phyloP scores from a whole-genome alignment of 768 basidiomycete genomes.

The Termitomyces sp. region DNA sequence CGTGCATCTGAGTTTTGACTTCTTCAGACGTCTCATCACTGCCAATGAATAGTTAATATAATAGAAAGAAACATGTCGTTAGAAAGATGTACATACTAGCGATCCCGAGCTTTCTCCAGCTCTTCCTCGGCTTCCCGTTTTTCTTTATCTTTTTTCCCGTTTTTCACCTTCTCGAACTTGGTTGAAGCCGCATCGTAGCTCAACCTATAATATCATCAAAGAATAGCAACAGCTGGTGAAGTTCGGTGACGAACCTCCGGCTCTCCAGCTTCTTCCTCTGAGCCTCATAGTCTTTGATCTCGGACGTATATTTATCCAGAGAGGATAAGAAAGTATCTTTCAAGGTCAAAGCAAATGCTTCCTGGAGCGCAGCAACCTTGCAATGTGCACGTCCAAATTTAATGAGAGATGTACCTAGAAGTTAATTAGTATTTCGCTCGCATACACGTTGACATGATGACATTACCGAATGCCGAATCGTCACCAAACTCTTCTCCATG shows the following conservation, averaged over 20 bases:
- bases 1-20: slow-evolving; percentile 71
- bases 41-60: slow-evolving; percentile 2
- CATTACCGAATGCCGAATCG: slow-evolving; percentile 65
- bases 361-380: slow-evolving; percentile 80
- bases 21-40: slow-evolving; percentile 89
- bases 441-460: background rate
- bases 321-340: slow-evolving; percentile 69
- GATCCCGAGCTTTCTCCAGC: slow-evolving; percentile 57
- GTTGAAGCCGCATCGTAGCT: slow-evolving; percentile 71
- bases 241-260: slow-evolving; percentile 52
- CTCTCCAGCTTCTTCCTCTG: slow-evolving; percentile 86
- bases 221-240: background rate
- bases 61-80: background rate
- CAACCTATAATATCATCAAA: slow-evolving; percentile 36
- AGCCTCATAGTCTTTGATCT: slow-evolving; percentile 79
- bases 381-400: slow-evolving; percentile 80
- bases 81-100: slow-evolving; percentile 52
- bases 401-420: slow-evolving; percentile 62
- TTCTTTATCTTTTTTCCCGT: slow-evolving; percentile 80
- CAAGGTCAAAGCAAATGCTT: slow-evolving; percentile 68
- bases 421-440: background rate
- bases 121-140: slow-evolving; percentile 78
- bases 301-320: slow-evolving; percentile 57
- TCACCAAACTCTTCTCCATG: slow-evolving; percentile 81
- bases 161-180: slow-evolving; percentile 63